These are phyloP conservation scores for Pseudomassariella vexata DNA, from an alignment of 2,329 filamentous ascomycete genomes.

Conservation along the genomic window DNA sequence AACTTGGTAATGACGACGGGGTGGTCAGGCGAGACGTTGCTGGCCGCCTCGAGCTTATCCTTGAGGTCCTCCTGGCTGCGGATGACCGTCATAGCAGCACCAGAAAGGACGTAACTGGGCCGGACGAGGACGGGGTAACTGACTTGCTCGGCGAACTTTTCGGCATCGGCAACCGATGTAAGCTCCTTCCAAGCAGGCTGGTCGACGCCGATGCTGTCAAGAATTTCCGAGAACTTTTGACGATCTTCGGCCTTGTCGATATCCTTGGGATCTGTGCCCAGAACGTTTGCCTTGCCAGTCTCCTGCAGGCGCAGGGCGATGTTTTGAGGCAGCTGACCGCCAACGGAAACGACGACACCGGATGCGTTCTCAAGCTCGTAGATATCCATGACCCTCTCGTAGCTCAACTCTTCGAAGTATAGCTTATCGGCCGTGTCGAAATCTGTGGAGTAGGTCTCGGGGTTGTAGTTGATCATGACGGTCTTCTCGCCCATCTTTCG, in stretches of 20 bases:
- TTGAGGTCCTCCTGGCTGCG: conserved; percentile 81
- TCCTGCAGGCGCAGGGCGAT: conserved; percentile 93
- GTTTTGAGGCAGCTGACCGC: conserved; percentile 94
- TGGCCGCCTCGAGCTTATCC: conserved; percentile 88
- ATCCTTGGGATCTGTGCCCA: conserved; percentile 87
- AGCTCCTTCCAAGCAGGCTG: conserved; percentile 98
- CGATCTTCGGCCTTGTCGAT: conserved; percentile 98
- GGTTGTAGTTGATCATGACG: conserved; percentile 92
- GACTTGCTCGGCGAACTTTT: conserved; percentile 77
- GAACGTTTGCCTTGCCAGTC: conserved; percentile 78
- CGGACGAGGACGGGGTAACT: conserved; percentile 93
- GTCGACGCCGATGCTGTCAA: conserved; percentile 94
- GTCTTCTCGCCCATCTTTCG: conserved; percentile 91
- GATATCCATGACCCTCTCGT: conserved; percentile 98
- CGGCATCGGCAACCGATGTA: conserved; percentile 81
- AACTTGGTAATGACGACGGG: conserved; percentile 98
- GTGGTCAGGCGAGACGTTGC: conserved; percentile 88
- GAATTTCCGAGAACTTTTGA: conserved; percentile 96
- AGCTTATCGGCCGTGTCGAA: conserved; percentile 85
- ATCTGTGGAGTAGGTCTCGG: conserved; percentile 77
- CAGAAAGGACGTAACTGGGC: conserved; percentile 91
- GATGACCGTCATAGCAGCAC: conserved; percentile 98
- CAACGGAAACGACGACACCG: conserved; percentile 91
- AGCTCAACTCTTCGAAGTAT: conserved; percentile 95
- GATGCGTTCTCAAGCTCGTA: conserved; percentile 84